Base-by-base conservation (phyloP, 495 filamentous ascomycete species). In the Aspergillus ostianus region DNA sequence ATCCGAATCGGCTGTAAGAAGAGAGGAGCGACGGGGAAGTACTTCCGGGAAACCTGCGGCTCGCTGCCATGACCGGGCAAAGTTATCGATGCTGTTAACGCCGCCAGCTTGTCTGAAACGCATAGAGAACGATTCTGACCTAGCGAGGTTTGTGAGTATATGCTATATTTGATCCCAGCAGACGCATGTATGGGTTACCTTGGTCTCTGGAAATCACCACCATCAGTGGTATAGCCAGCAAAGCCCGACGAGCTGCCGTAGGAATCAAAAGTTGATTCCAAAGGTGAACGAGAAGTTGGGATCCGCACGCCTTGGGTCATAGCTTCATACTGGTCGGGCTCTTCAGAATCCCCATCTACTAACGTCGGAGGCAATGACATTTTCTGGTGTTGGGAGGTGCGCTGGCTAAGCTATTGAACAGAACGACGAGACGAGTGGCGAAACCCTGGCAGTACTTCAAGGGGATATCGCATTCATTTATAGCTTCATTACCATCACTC, bases 41-140 rank as follows among this genome's bases (percentile, higher is more conserved):
- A 96, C 88, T 69, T 97, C 93, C 26, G 83, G 81, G 77, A 97
- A 98, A 36, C 82, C 86, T 4, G 93, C 92, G 36, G 94, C 94
- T 66, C 94, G 85, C 67, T 91, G 91, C 92, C 93, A 98, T 63
- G 90, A 95, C 49, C 90, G 85, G 51, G 94, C 90, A 70, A 98
- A 98, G 66, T 93, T 97, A 64, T 95, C 87, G 64, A 98, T 87
- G 68, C 90, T 94, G 71, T 98, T 98, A 52, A 91, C 88, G 29
- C 94, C 94, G 46, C 94, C 94, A 13, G 87, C 90, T 54, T 95
- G 86, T 60, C 89, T 81, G 23, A 97, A 72, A 41, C 88, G 85
- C 67, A 89, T 79, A 47, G 90, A 90, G 64, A 94, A 79, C 18
- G 93, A 96, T 4, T 89, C 67, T 13, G 73, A 76, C 54, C 77